Evolutionary conservation across 1,139 yeast species (phyloP), one percentile per base, ranked within the genome.

Genomic region (Suhomyces chickasaworum): DNA sequence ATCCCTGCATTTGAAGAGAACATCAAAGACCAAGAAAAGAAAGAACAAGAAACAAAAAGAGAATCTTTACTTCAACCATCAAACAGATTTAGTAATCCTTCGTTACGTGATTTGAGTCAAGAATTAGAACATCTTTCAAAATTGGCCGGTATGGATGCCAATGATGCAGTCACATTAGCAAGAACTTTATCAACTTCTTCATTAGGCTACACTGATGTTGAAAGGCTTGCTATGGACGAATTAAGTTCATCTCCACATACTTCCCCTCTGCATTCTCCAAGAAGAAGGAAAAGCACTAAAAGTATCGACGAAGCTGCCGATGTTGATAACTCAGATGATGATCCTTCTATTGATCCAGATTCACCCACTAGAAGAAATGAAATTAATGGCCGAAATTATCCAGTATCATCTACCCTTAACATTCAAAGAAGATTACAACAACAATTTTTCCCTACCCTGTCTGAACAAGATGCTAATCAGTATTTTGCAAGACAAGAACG

Each of bases 141-240:
- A 53, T 68, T 81, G 61, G 91, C 91, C 0, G 93, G 95, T 0
- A 69, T 86, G 66, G 85, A 83, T 44, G 82, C 87, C 12, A 76
- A 81, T 21, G 91, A 86, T 65, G 89, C 93, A 0, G 83, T 84
- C 2, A 82, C 91, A 0, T 67, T 86, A 42, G 93, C 93, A 0
- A 71, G 91, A 57, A 82, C 90, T 0, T 70, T 86, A 46, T 81
- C 86, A 1, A 75, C 84, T 1, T 73, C 81, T 1, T 77, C 86
- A 0, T 66, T 81, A 35, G 85, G 86, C 2, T 77, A 78, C 46
- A 77, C 83, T 2, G 78, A 75, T 44, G 75, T 76, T 4, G 84
- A 79, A 56, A 70, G 63, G 51, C 64, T 69, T 42, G 81, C 80
- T 12, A 67, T 75, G 51, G 77, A 70, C 52, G 77, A 71, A 49